Evolutionary conservation across 2,329 filamentous ascomycete species (phyloP).

Genomic region (Fusarium chaquense): DNA sequence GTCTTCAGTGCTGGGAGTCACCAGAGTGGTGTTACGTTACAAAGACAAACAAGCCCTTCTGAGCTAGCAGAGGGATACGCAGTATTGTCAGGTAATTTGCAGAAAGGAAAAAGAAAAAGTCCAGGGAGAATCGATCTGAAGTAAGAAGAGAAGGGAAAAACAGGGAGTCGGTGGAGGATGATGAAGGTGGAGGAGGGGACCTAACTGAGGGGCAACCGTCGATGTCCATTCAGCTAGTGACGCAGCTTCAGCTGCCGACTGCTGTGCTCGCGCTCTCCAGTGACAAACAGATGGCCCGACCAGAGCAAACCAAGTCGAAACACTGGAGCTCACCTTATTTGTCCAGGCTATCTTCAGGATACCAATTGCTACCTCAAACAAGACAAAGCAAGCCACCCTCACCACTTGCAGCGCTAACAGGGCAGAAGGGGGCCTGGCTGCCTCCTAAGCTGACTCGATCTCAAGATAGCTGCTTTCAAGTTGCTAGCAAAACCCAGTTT

Average conservation of each 20-base stretch:
- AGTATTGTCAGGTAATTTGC: constrained; percentile 4
- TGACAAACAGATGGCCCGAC: constrained; percentile 25
- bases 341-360: constrained; percentile 16
- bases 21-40: constrained; percentile 23
- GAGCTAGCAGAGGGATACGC: constrained; percentile 36
- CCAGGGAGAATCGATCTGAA: constrained; percentile 7
- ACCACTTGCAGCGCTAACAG: constrained; percentile 29
- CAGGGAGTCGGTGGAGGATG: constrained; percentile 33
- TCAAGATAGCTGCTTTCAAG: constrained; percentile 16
- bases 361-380: constrained; percentile 23
- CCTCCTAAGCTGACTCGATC: constrained; percentile 28
- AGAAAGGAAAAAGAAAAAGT: constrained; percentile 6
- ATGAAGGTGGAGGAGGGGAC: constrained; percentile 40
- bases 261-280: constrained; percentile 22
- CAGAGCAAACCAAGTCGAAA: constrained; percentile 34
- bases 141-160: constrained; percentile 19
- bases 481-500: constrained; percentile 24
- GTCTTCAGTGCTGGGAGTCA: constrained; percentile 38
- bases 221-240: constrained; percentile 34
- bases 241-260: constrained; percentile 45
- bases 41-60: constrained; percentile 33
- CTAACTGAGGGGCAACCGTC: constrained; percentile 42
- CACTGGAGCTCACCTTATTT: constrained; percentile 21
- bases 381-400: constrained; percentile 26
- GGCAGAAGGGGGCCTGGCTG: constrained; percentile 21